Conservation (phyloP, 1,284 basidiomycete genomes). For the Apiotrichum laibachii region DNA sequence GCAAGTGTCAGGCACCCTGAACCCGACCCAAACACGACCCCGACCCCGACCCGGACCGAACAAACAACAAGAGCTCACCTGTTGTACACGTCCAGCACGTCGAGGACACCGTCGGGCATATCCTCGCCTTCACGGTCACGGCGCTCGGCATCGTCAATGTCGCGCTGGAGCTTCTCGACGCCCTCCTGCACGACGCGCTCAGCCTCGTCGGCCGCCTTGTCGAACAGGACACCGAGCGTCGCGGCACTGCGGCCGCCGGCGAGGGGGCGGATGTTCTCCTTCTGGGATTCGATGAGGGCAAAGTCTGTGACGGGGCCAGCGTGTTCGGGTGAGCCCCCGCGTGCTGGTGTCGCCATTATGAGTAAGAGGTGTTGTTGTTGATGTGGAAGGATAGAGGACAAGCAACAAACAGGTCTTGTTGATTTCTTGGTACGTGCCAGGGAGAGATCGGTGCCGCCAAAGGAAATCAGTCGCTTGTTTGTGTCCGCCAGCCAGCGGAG, state of each 20-base stretch:
- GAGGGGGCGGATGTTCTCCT: conserved; percentile 62
- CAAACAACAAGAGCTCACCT: conserved; percentile 34
- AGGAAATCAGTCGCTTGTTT: conserved; percentile 1
- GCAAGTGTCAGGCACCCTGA: neutral
- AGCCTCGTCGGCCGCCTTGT: conserved; percentile 45
- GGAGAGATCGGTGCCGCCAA: neutral
- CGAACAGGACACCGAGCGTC: conserved; percentile 55
- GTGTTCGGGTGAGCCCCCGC: conserved; percentile 7
- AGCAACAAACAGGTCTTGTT: neutral
- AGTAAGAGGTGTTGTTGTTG: conserved; percentile 14
- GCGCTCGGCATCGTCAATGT: conserved; percentile 50
- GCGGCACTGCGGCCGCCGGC: conserved; percentile 58
- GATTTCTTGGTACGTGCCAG: too few species aligned
- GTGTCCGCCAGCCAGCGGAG: neutral
- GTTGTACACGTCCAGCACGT: conserved; percentile 54
- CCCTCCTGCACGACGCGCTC: conserved; percentile 51
- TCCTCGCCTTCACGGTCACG: conserved; percentile 59
- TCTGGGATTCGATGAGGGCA: conserved; percentile 56
- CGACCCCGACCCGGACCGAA: neutral
- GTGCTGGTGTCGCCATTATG: conserved; percentile 5
- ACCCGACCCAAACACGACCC: neutral
- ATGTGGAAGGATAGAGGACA: neutral
- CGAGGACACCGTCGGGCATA: conserved; percentile 48
- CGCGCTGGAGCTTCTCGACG: conserved; percentile 47
- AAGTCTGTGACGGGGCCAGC: conserved; percentile 51